Evolutionary conservation across 2,329 filamentous ascomycete species (phyloP), one percentile per base, ranked within the genome.

Genomic region (Pseudofabraea citricarpa): DNA sequence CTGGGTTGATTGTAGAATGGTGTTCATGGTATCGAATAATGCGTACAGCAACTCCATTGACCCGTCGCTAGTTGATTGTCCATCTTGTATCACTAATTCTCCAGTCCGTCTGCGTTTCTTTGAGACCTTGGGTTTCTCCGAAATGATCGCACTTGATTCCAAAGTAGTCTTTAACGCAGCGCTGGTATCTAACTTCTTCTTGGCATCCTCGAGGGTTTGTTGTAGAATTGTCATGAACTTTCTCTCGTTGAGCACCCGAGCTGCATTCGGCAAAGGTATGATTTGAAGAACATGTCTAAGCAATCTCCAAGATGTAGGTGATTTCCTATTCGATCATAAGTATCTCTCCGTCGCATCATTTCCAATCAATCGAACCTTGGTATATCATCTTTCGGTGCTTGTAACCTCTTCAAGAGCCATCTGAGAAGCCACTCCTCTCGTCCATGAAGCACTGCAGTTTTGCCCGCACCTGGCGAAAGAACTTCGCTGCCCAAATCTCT

Each of bases 251-350:
- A 95, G 71, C 4, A 85, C 80, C 45, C 81, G 81, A 7, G 87
- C 85, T 19, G 87, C 70, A 9, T 79, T 82, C 36, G 85, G 81
- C 0, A 81, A 68, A 0, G 87, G 83, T 15, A 91, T 77, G n/a
- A 79, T 68, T 39, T 72, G 68, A 42, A 87, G 73, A 37, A 85
- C 69, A 46, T 73, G 74, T 35, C 71, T 69, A 19, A 90, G 61
- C 26, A 89, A 72, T 22, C 67, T 70, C 85, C 80, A 84, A 8
- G 77, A 48, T 3, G 67, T 55, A 6, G 54, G 42, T 10, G 39
- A 52, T 23, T 35, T 51, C 42, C 56, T 57, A 32, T 21, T 40
- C n/a, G 20, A 13, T 8, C 8, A 27, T 51, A n/a, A 49, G 36
- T 36, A 32, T 36, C 16, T 24, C 8, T 5, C 5, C 3, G 10